These are phyloP conservation scores for Papiliotrema nemorosa DNA, from an alignment of 1,284 basidiomycete genomes.

Conservation along the genomic window DNA sequence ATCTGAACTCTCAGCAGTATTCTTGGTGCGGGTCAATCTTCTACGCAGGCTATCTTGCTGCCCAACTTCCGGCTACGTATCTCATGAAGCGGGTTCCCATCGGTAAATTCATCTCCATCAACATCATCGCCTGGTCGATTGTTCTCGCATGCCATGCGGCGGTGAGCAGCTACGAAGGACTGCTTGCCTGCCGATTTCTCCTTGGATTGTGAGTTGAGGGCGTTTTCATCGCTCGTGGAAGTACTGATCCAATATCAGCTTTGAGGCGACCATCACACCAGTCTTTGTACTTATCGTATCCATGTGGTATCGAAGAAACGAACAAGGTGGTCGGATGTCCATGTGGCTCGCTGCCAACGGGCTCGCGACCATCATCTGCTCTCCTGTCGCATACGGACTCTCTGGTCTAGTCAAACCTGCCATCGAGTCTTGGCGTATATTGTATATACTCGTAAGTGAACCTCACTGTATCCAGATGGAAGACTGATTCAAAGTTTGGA, in stretches of 20 bases:
- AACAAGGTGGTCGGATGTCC: constrained; percentile 28
- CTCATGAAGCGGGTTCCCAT: constrained; percentile 20
- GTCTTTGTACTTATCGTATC: constrained; percentile 21
- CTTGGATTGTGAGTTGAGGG: constrained; percentile 20
- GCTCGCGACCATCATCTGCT: constrained; percentile 22
- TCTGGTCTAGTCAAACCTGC: constrained; percentile 15
- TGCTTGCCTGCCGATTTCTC: constrained; percentile 28
- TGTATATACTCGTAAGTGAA: constrained; percentile 11
- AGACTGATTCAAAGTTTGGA: constrained; percentile 4
- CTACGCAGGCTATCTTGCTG: constrained; percentile 30
- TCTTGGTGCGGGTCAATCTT: constrained; percentile 10
- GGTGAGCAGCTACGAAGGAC: constrained; percentile 26
- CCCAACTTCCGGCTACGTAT: constrained; percentile 21
- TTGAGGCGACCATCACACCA: constrained; percentile 32
- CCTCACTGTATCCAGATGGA: neutral
- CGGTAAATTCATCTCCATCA: constrained; percentile 19
- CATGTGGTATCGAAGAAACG: constrained; percentile 30
- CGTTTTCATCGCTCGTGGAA: neutral
- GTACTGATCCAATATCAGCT: constrained; percentile 1
- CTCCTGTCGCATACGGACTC: constrained; percentile 25
- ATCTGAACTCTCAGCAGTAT: constrained; percentile 7
- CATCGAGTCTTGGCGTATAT: constrained; percentile 20
- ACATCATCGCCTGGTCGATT: constrained; percentile 30
- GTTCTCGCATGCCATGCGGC: constrained; percentile 15
- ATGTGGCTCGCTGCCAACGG: constrained; percentile 14